phyloP scores from a whole-genome alignment of 1,284 basidiomycete genomes.

The Earliella scabrosa region DNA sequence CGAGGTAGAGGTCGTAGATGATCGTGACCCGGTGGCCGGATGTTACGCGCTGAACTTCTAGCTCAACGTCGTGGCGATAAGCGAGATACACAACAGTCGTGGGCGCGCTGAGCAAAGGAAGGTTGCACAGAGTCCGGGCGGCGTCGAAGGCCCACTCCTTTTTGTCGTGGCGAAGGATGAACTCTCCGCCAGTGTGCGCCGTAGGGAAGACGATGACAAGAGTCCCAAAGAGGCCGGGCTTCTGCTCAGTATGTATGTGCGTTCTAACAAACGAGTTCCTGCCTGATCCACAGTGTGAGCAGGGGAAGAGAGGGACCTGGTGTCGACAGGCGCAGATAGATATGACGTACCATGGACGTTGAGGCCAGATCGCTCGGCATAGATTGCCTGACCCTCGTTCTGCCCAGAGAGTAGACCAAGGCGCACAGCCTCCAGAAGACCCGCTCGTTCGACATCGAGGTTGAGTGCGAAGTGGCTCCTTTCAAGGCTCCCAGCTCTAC shows the following conservation, averaged over 20 bases:
- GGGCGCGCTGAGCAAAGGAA: slow-evolving; percentile 7
- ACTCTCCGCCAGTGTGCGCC: slow-evolving; percentile 41
- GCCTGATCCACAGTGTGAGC: slow-evolving; percentile 26
- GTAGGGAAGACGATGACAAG: slow-evolving; percentile 47
- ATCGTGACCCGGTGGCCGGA: slow-evolving; percentile 47
- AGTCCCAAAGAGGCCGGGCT: slow-evolving; percentile 46
- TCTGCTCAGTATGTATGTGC: slow-evolving; percentile 45
- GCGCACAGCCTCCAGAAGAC: slow-evolving; percentile 19
- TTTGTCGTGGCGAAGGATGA: slow-evolving; percentile 37
- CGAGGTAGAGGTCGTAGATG: slow-evolving; percentile 43
- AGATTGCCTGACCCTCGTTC: slow-evolving; percentile 12
- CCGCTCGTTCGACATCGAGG: slow-evolving; percentile 19
- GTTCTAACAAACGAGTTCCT: slow-evolving; percentile 46
- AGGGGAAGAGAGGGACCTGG: not conserved
- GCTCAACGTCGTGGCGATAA: slow-evolving; percentile 49
- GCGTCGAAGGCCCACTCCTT: slow-evolving; percentile 40
- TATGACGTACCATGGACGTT: slow-evolving; percentile 34
- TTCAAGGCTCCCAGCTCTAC: slow-evolving; percentile 32
- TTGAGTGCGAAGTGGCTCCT: slow-evolving; percentile 22
- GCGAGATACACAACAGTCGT: slow-evolving; percentile 37
- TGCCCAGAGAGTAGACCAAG: slow-evolving; percentile 22
- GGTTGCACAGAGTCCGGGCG: slow-evolving; percentile 10
- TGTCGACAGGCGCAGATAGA: not conserved
- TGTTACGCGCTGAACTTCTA: slow-evolving; percentile 44
- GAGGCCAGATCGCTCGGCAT: slow-evolving; percentile 33